phyloP scores from a whole-genome alignment of 2,329 filamentous ascomycete genomes.

The Paracamarosporium sp. region DNA sequence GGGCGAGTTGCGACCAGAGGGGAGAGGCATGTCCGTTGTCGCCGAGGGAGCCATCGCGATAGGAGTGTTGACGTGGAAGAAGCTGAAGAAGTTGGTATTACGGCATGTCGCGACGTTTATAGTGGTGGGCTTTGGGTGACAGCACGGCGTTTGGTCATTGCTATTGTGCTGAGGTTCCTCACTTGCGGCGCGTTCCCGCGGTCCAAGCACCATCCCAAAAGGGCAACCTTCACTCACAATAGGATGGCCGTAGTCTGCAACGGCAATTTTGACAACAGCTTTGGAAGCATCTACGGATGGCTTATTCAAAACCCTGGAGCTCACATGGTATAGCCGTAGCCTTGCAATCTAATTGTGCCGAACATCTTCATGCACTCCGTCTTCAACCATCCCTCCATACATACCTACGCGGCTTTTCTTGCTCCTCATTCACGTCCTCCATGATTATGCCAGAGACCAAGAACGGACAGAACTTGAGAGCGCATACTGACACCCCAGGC shows the following conservation, averaged over 20 bases:
- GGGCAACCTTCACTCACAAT: neutral
- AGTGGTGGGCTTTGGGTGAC: conserved; percentile 21
- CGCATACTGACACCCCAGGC: neutral
- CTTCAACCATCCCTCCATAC: neutral
- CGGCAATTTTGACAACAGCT: no score
- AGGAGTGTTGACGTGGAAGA: conserved; percentile 12
- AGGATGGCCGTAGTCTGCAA: neutral
- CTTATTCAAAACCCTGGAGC: no score
- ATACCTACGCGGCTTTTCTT: neutral
- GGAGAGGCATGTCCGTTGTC: conserved; percentile 46
- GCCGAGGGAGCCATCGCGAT: conserved; percentile 45
- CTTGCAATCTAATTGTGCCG: neutral
- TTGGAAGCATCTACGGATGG: no score
- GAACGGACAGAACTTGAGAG: neutral
- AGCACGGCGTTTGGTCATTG: conserved; percentile 24
- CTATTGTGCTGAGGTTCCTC: conserved; percentile 24
- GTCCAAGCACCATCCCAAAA: conserved; percentile 31
- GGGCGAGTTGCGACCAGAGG: conserved; percentile 56
- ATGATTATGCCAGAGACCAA: neutral
- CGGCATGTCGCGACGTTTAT: conserved; percentile 31
- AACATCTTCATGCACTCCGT: neutral
- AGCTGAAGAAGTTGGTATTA: conserved; percentile 20
- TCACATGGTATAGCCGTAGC: no score
- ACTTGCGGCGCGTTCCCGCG: conserved; percentile 16
- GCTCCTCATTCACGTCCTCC: neutral